Conservation (phyloP, 2,329 filamentous ascomycete species). For the Cyphellophora attinorum region DNA sequence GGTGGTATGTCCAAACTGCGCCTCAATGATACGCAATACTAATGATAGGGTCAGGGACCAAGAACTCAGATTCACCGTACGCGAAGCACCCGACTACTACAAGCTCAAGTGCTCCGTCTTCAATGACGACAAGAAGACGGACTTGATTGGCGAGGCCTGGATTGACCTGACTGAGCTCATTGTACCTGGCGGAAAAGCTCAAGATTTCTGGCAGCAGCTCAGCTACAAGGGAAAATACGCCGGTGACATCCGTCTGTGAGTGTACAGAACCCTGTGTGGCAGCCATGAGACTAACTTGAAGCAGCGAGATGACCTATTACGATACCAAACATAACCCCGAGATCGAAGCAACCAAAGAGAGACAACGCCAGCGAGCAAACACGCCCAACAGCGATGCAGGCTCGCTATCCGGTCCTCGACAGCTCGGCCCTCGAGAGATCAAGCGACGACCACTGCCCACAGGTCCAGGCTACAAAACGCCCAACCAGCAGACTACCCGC, state of each 20-base stretch:
- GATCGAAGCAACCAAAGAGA: conserved; percentile 46
- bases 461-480: conserved; percentile 43
- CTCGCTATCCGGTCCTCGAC: conserved; percentile 33
- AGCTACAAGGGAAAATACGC: conserved; percentile 90
- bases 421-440: conserved; percentile 47
- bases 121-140: conserved; percentile 96
- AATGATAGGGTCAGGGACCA: conserved; percentile 63
- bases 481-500: not conserved
- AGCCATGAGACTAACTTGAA: too few species aligned
- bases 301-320: conserved; percentile 94
- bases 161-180: conserved; percentile 75
- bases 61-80: conserved; percentile 89
- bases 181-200: conserved; percentile 79
- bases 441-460: conserved; percentile 78
- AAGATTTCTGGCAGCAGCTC: conserved; percentile 82
- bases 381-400: conserved; percentile 21
- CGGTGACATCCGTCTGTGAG: conserved; percentile 86
- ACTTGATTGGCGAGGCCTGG: conserved; percentile 91
- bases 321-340: conserved; percentile 81
- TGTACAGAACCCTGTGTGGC: too few species aligned
- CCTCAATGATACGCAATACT: conserved; percentile 7
- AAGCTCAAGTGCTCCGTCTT: conserved; percentile 93
- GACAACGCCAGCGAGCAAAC: conserved; percentile 28
- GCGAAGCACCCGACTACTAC: conserved; percentile 94
- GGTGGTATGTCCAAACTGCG: conserved; percentile 58